Evolutionary conservation across 192 early-diverging fungal genomes (phyloP).

Genomic region (Rhizophagus prolifer): DNA sequence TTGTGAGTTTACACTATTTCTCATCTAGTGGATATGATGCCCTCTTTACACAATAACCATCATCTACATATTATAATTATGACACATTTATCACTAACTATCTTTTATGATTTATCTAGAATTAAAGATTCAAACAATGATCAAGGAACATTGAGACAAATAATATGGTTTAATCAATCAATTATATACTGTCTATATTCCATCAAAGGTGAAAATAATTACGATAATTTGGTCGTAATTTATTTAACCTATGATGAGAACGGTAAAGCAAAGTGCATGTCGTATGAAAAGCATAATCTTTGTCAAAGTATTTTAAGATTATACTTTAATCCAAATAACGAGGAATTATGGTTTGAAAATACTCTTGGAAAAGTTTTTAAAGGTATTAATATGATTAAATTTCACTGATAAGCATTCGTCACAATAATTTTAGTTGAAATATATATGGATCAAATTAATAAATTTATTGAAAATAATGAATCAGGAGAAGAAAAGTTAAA

Average conservation of each 20-base stretch:
- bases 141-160: slow-evolving; percentile 23
- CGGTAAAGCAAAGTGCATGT: background rate
- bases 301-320: background rate
- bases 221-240: background rate
- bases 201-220: background rate
- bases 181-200: slow-evolving; percentile 29
- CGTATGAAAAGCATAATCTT: background rate
- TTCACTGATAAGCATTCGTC: background rate
- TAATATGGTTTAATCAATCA: slow-evolving; percentile 38
- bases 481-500: background rate
- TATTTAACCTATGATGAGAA: background rate
- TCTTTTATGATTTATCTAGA: background rate
- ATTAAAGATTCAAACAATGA: slow-evolving; percentile 31
- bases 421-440: background rate
- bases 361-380: background rate
- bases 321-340: background rate
- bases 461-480: background rate
- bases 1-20: no score
- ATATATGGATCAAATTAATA: background rate
- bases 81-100: background rate
- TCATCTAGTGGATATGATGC: no score
- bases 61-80: no score
- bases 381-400: background rate
- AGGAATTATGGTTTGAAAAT: background rate
- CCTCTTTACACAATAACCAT: no score